Evolutionary conservation across 1,284 basidiomycete species (phyloP), one percentile per base, ranked within the genome.

Genomic region (Rhodotorula mucilaginosa): DNA sequence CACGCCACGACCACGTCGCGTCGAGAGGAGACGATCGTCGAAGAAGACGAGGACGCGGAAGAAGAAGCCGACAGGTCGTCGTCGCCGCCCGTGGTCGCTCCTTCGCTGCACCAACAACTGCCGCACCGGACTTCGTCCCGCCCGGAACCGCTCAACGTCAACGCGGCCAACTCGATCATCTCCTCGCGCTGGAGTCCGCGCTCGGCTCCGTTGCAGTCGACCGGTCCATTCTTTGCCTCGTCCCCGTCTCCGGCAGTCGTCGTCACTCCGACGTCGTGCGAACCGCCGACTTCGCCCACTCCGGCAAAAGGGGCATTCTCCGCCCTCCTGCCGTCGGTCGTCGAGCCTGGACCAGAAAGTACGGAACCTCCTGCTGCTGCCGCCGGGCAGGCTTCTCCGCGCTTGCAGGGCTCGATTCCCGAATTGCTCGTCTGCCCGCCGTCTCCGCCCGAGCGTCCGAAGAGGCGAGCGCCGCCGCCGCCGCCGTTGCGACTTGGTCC

Each of bases 121-220:
- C 74, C 72, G 19, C 69, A 67, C 21, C 71, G 71, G 4, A 65
- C 67, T 5, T 75, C 71, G 1, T 71, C 72, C 4, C 71, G 74
- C 51, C 74, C 74, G 2, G 49, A 63, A 1, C 74, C 71, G 19
- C 65, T 75, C 61, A 61, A 75, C 52, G 65, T 75, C 60, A 63
- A 39, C 5, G 71, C 66, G 8, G 74, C 74, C 7, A 75, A 75
- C 61, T 52, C 74, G 5, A 13, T 67, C 48, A 16, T 54, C 1
- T 44, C 39, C 39, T 44, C 39, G 39, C 23, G 51, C 19, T 56
- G 31, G 44, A 16, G 47, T 29, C 62, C 65, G 2, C 58, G 58
- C 2, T 69, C 71, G 10, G 68, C 71, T 1, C 70, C 70, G n/a
- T 57, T 72, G 23, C 61, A 63, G 31, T 44, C 56, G 15, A 16